Evolutionary conservation across 257 asterid genomes (phyloP), one percentile per base, ranked within the genome.

Genomic region (Jacaranda mimosifolia): DNA sequence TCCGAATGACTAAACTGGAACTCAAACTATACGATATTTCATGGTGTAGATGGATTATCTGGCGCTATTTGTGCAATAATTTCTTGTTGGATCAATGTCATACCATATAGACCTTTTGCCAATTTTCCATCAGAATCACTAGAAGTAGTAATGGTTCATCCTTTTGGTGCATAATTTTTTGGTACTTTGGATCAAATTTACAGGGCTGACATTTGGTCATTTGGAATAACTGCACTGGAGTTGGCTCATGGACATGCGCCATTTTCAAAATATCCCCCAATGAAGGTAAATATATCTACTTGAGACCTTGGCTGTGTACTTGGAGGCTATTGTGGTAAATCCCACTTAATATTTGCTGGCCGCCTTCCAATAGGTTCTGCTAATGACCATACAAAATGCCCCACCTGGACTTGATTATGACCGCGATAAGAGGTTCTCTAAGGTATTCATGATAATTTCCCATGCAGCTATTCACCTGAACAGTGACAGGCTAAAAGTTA

Each of bases 231-330:
- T 70, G 99, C 99, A 32, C 86, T 96, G 80, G 99, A 96, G 87
- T 86, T 96, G 85, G 99, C 99, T 78, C 99, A 96, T 89, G 99
- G 99, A 51, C 99, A 96, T 74, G 99, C 99, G 35, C 99, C 99
- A 80, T 96, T 96, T 88, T 96, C 99, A 26, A 96, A 93, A 86
- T 93, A 93, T 82, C 99, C 99, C 77, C 99, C 99, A 73, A 90
- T 96, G 99, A 96, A 96, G 99, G 99, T 96, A 66, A 63, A 15
- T 62, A 74, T 70, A 36, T 68, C 73, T 77, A 49, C 81, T 66
- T 38, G 63, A 74, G 69, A 49, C 70, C 57, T 40, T 21, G 17
- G 46, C 46, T 49, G 53, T 80, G 77, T 68, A 67, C 9, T 8
- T 67, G 62, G 49, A 70, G 64, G 73, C 66, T 56, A 72, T 64